Conservation (phyloP, 257 asterid genomes). For the Nicotiana obtusifolia region DNA sequence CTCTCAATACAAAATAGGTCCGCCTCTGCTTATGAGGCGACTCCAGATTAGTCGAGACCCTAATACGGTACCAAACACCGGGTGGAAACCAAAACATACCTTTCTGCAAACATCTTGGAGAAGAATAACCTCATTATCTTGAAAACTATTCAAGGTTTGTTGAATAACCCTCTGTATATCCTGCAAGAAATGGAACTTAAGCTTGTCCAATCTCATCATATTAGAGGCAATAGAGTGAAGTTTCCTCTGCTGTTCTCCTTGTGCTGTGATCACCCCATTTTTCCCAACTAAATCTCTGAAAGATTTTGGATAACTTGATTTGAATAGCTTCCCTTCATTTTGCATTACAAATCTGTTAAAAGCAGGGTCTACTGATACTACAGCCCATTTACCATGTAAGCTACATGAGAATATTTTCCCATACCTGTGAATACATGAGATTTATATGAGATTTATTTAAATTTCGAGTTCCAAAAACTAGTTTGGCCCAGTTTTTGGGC, state of each 20-base stretch:
- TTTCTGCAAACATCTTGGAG: constrained; percentile 84
- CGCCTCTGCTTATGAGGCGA: no score
- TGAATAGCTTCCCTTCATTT: constrained; percentile 68
- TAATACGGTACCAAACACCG: background rate
- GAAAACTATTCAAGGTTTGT: constrained; percentile 32
- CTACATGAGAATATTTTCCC: constrained; percentile 77
- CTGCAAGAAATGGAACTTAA: constrained; percentile 64
- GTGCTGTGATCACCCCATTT: constrained; percentile 72
- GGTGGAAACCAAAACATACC: constrained; percentile 22
- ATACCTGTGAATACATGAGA: constrained; percentile 33
- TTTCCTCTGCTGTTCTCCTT: constrained; percentile 73
- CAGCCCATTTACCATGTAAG: constrained; percentile 69
- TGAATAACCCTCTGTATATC: constrained; percentile 57
- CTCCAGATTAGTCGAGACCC: background rate
- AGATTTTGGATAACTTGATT: constrained; percentile 88
- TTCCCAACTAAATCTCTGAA: constrained; percentile 85
- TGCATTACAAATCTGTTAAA: constrained; percentile 84
- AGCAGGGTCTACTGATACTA: constrained; percentile 74
- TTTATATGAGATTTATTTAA: background rate
- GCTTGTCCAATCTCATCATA: constrained; percentile 77
- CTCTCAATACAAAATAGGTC: no score
- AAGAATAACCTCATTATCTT: constrained; percentile 43
- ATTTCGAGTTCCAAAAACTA: no score
- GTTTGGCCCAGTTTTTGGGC: no score
- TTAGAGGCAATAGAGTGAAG: constrained; percentile 80